A percentile compares a stretch with the other conserved stretches of the same genome.
These are phyloP conservation scores for Diutina ranongensis DNA, from an alignment of 1,139 yeast genomes.

Conservation along the genomic window DNA sequence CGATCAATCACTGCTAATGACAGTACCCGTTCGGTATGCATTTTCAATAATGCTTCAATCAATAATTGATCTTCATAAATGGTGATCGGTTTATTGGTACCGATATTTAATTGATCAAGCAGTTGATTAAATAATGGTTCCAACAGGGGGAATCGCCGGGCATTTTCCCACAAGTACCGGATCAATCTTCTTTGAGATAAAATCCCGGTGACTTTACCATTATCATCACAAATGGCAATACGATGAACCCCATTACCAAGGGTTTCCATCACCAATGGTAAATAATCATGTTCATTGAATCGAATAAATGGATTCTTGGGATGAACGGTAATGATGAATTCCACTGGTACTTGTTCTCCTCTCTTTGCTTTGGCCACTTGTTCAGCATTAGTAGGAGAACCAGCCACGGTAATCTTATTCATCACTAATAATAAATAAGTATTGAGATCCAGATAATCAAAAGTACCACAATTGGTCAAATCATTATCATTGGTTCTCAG, in stretches of 20 bases:
- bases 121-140: slow-evolving; percentile 64
- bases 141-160: slow-evolving; percentile 69
- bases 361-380: slow-evolving; percentile 35
- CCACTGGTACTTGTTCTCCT: slow-evolving; percentile 70
- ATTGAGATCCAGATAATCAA: slow-evolving; percentile 86
- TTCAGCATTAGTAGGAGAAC: slow-evolving; percentile 20
- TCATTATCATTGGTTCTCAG: slow-evolving; percentile 33
- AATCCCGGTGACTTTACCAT: slow-evolving; percentile 52
- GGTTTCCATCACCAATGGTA: slow-evolving; percentile 68
- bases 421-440: slow-evolving; percentile 68
- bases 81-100: slow-evolving; percentile 60
- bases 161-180: slow-evolving; percentile 82
- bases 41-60: slow-evolving; percentile 74
- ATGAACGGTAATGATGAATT: slow-evolving; percentile 64
- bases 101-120: slow-evolving; percentile 56
- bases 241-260: slow-evolving; percentile 90
- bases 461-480: slow-evolving; percentile 56
- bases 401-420: slow-evolving; percentile 43
- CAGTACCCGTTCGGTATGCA: slow-evolving; percentile 77
- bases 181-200: slow-evolving; percentile 82
- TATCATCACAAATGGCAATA: slow-evolving; percentile 62
- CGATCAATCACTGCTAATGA: slow-evolving; percentile 92
- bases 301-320: slow-evolving; percentile 82
- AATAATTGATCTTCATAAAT: slow-evolving; percentile 78
- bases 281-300: slow-evolving; percentile 54